Base-by-base conservation (phyloP, 2,329 filamentous ascomycete genomes). In the Sporothrix luriei region DNA sequence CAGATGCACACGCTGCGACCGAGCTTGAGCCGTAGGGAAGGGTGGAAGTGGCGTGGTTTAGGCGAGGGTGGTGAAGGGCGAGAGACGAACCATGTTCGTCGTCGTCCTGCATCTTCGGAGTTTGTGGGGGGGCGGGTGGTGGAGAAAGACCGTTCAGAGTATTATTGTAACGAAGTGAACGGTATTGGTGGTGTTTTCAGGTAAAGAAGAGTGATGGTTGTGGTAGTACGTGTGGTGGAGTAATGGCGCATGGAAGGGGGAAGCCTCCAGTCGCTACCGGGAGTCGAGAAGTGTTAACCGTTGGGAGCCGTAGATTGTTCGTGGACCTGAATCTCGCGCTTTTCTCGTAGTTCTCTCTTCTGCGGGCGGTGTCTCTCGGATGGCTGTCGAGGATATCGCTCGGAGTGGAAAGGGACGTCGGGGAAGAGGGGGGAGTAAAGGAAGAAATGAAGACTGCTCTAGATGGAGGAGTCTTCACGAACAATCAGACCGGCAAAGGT, bases 1-100 rank as follows among this genome's bases (percentile, higher is more conserved):
- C 90, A 40, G 91, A 93, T 70, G 90, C 88, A 74, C 91, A 91
- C 69, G 90, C 90, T 76, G 89, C 87, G 83, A 93, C 54, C 16
- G 71, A 82, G 54, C 90, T 89, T 71, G 88, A 86, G 78, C 86
- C 87, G 80, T 92, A 94, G 73, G 88, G 86, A 71, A 66, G 49
- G 29, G 69, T 55, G 57, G 81, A 82, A 82, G 71, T 68, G 59
- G 81, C 81, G 82, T 85, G 83, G 78, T 78, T 81, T 76, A 81
- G 79, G 74, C 69, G 67, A 16, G 70, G 66, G 14, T 71, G 71
- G 14, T 66, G 65, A 26, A 65, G 80, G 77, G 83, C 83, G 79
- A 82, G 81, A 80, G 85, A 82, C 79, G 84, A 85, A 77, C 82
- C 79, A 79, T 82, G 78, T 76, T 83, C 80, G 79, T 82, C 81